Evolutionary conservation across 805 yeast species (phyloP).

Genomic region (Vanderwaltozyma polyspora): DNA sequence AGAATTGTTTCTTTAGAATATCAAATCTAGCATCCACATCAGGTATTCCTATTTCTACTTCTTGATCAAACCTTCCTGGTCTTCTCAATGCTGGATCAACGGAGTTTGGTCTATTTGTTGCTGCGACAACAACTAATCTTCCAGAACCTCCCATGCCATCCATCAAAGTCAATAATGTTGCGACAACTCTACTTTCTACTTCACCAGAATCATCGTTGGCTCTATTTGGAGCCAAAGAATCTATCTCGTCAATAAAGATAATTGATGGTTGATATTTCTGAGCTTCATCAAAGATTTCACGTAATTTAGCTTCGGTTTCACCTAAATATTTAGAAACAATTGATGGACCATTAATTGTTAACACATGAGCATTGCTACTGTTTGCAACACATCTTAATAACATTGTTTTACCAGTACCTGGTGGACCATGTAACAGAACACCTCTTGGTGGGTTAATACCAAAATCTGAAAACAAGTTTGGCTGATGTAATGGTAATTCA

Average conservation of each 20-base stretch:
- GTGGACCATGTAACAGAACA: conserved; percentile 86
- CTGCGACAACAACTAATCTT: conserved; percentile 57
- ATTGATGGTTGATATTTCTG: conserved; percentile 75
- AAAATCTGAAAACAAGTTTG: conserved; percentile 66
- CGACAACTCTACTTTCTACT: conserved; percentile 81
- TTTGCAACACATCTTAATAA: conserved; percentile 71
- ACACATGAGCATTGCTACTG: conserved; percentile 69
- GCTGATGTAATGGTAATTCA: conserved; percentile 70
- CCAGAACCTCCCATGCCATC: conserved; percentile 64
- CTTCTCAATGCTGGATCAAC: conserved; percentile 66
- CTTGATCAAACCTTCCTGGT: conserved; percentile 85
- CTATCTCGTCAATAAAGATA: conserved; percentile 86
- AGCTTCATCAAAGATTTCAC: conserved; percentile 80
- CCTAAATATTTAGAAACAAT: conserved; percentile 89
- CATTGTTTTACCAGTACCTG: conserved; percentile 96
- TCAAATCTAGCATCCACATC: conserved; percentile 70
- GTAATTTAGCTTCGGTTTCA: conserved; percentile 79
- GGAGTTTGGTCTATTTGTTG: conserved; percentile 61
- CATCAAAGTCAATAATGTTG: conserved; percentile 73
- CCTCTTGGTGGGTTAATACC: conserved; percentile 93
- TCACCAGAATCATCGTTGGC: conserved; percentile 82
- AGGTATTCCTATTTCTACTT: conserved; percentile 85
- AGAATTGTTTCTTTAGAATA: conserved; percentile 54
- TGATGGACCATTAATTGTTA: conserved; percentile 82
- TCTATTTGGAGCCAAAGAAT: conserved; percentile 79